A percentile compares a stretch with the other conserved stretches of the same genome.
Evolutionary conservation across 768 basidiomycete species (phyloP).

Genomic region (Kwoniella sp.): DNA sequence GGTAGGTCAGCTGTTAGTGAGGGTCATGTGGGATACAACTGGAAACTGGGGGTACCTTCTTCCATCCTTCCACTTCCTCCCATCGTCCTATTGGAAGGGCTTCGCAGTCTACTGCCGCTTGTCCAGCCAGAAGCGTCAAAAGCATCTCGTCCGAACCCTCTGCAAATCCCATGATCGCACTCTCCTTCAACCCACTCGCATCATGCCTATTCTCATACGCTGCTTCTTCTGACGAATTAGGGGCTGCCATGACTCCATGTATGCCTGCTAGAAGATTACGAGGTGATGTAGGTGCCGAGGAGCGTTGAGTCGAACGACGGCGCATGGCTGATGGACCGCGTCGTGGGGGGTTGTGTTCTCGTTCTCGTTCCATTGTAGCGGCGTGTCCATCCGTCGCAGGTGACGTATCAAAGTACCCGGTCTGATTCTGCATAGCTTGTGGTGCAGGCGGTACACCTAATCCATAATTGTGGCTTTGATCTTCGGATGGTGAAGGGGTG

Average conservation of each 20-base stretch:
- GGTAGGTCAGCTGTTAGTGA: neutral
- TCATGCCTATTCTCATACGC: constrained; percentile 7
- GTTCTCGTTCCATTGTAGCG: constrained; percentile 4
- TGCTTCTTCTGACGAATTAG: constrained; percentile 7
- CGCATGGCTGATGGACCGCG: constrained; percentile 14
- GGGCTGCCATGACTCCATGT: constrained; percentile 9
- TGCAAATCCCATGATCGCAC: constrained; percentile 23
- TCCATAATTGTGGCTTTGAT: neutral
- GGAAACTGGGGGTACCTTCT: constrained; percentile 61
- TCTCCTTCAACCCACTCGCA: constrained; percentile 9
- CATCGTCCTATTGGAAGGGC: constrained; percentile 74
- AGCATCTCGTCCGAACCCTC: constrained; percentile 70
- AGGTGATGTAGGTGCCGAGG: constrained; percentile 1
- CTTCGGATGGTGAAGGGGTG: neutral
- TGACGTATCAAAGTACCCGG: constrained; percentile 16
- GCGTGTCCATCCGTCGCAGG: constrained; percentile 22
- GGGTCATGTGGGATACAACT: neutral
- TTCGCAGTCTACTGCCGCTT: constrained; percentile 89
- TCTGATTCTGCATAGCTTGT: constrained; percentile 6
- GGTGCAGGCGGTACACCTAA: neutral
- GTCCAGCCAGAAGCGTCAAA: constrained; percentile 84
- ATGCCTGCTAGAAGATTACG: constrained; percentile 7
- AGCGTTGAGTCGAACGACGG: constrained; percentile 15
- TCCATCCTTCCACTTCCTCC: constrained; percentile 71
- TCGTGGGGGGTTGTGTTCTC: constrained; percentile 5